Conservation (phyloP, 2,329 filamentous ascomycete species). For the Xylogone sp. region DNA sequence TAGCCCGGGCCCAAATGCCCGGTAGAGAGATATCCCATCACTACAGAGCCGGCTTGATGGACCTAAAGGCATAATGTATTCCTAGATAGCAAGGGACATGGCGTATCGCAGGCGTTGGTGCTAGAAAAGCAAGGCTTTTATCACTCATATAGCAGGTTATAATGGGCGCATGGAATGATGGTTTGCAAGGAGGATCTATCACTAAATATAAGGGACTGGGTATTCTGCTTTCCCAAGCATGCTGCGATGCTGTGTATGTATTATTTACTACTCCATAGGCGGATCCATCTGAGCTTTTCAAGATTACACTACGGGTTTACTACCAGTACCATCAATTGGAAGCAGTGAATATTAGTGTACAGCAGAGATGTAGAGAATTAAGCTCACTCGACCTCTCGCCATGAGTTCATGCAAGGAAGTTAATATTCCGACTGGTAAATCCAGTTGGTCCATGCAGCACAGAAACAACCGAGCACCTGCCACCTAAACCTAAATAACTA, state of each 20-base stretch:
- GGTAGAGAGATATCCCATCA: background rate
- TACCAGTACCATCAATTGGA: too few relatives aligned
- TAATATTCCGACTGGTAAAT: too few relatives aligned
- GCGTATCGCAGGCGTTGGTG: background rate
- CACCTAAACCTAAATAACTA: background rate
- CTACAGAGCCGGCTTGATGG: background rate
- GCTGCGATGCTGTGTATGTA: background rate
- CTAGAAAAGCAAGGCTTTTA: background rate
- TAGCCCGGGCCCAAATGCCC: slow-evolving; percentile 18
- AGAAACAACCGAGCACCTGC: background rate
- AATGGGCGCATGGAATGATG: background rate
- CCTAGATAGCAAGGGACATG: background rate
- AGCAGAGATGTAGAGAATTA: too few relatives aligned
- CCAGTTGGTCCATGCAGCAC: too few relatives aligned
- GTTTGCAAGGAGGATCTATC: background rate
- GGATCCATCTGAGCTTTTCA: too few relatives aligned
- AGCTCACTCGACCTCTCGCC: too few relatives aligned
- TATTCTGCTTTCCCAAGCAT: background rate
- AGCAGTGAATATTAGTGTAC: too few relatives aligned
- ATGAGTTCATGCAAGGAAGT: too few relatives aligned
- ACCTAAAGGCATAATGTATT: background rate
- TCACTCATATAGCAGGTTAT: background rate
- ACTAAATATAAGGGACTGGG: background rate
- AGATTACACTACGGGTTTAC: too few relatives aligned
- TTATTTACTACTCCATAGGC: background rate